Evolutionary conservation across 2,329 filamentous ascomycete species (phyloP), one percentile per base, ranked within the genome.

Genomic region (Fusarium coffeatum): DNA sequence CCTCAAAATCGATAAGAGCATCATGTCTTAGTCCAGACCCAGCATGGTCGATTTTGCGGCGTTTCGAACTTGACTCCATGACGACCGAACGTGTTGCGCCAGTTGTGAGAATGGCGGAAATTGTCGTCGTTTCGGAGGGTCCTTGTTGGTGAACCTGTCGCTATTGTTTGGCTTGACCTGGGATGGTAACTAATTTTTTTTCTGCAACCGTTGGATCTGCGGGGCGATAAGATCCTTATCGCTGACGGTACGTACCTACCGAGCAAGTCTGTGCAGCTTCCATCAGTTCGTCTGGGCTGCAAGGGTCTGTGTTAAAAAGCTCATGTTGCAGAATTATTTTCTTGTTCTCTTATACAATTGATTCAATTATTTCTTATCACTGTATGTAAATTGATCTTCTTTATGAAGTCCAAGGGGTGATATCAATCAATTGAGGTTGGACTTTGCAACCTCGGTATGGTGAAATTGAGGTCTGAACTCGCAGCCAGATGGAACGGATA

Each of bases 41-140:
- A 37, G 72, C 72, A 66, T 85, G 83, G 25, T 80, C 81, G 30
- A 85, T 76, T 74, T 86, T 87, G 50, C 84, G 83, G 62, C 85
- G 79, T 74, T 87, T 86, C 22, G 82, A 80, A 60, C 74, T 81
- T 25, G 78, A 79, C 68, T 85, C 83, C 85, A 87, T 86, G 60
- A 28, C 63, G 59, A 50, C 55, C 43, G 34, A 59, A 48, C 55
- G 55, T 45, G 50, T 43, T 54, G 54, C 43, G 54, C 64, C 60
- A 54, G 28, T 40, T 66, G 48, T 41, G 50, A 50, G 41, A 45
- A 58, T 55, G 59, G 49, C 50, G 50, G 9, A 42, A 42, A 49
- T 64, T 63, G 28, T 55, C 50, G 63, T 66, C 64, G 49, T 54
- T 47, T 40, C n/a, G 42, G 58, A 68, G 53, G 51, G 56, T 55